phyloP scores from a whole-genome alignment of 345 rosid species.

The Camelina neglecta region DNA sequence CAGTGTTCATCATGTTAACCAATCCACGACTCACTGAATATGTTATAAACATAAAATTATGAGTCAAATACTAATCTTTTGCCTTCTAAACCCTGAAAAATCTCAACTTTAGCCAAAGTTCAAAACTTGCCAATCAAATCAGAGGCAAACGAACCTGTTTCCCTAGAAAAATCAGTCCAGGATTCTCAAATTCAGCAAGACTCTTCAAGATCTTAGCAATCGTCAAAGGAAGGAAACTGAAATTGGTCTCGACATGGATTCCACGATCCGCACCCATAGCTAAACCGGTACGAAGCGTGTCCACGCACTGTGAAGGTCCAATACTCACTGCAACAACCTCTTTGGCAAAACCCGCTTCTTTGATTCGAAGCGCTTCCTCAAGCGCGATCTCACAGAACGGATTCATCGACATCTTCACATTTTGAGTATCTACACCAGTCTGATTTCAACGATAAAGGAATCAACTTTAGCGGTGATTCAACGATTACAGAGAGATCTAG shows the following conservation, averaged over 20 bases:
- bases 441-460: conserved; percentile 33
- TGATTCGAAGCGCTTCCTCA: conserved; percentile 88
- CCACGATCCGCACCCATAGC: conserved; percentile 98
- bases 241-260: conserved; percentile 66
- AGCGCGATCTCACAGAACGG: conserved; percentile 96
- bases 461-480: not conserved
- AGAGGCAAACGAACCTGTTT: conserved; percentile 56
- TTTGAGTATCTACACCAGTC: conserved; percentile 91
- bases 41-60: not conserved
- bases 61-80: not conserved
- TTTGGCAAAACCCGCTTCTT: conserved; percentile 79
- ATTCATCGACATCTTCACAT: conserved; percentile 98
- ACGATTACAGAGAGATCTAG: not conserved
- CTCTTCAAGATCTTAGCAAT: conserved; percentile 84
- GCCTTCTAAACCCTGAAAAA: not conserved
- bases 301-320: conserved; percentile 75
- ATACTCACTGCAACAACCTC: conserved; percentile 83
- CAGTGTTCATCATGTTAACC: conserved; percentile 21
- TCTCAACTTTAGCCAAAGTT: not conserved
- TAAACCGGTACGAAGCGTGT: conserved; percentile 87
- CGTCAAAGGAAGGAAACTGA: conserved; percentile 60
- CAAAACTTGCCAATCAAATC: not conserved
- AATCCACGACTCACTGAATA: not conserved
- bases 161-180: conserved; percentile 78
- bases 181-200: conserved; percentile 77